These are phyloP conservation scores for Aspergillus aculeatus DNA, from an alignment of 2,329 filamentous ascomycete species.

Conservation along the genomic window DNA sequence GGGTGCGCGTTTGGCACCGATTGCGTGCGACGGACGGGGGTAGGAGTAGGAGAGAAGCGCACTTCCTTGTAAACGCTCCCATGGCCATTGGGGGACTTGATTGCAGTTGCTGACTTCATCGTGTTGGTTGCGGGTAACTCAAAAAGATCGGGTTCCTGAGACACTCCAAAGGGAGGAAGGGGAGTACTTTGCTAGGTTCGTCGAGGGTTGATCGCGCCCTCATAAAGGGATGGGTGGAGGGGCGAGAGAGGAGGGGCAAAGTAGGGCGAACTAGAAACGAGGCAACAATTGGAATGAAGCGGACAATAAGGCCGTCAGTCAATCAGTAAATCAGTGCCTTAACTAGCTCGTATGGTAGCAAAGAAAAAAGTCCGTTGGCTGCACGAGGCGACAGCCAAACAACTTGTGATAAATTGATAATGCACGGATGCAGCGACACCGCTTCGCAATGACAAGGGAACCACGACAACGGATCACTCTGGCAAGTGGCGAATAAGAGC, in stretches of 20 bases:
- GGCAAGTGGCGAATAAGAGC: slow-evolving; percentile 10
- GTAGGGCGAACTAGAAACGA: neutral
- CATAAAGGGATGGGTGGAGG: slow-evolving; percentile 14
- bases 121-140: slow-evolving; percentile 2
- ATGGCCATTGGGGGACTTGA: slow-evolving; percentile 32
- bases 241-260: neutral
- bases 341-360: neutral
- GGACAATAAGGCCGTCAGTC: neutral
- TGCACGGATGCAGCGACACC: slow-evolving; percentile 5
- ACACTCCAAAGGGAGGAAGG: slow-evolving; percentile 7
- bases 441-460: slow-evolving; percentile 8
- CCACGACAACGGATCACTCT: slow-evolving; percentile 8
- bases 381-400: slow-evolving; percentile 3
- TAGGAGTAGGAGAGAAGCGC: slow-evolving; percentile 41
- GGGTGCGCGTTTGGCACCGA: slow-evolving; percentile 41
- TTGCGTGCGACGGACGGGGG: slow-evolving; percentile 37
- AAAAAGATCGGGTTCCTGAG: slow-evolving; percentile 5
- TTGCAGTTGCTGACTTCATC: slow-evolving; percentile 27
- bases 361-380: slow-evolving; percentile 5
- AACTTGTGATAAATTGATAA: neutral
- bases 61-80: slow-evolving; percentile 42
- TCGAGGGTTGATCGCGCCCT: slow-evolving; percentile 10
- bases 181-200: neutral
- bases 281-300: neutral
- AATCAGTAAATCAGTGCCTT: neutral